Conservation (phyloP, 257 asterid genomes). For the Nemophila menziesii region DNA sequence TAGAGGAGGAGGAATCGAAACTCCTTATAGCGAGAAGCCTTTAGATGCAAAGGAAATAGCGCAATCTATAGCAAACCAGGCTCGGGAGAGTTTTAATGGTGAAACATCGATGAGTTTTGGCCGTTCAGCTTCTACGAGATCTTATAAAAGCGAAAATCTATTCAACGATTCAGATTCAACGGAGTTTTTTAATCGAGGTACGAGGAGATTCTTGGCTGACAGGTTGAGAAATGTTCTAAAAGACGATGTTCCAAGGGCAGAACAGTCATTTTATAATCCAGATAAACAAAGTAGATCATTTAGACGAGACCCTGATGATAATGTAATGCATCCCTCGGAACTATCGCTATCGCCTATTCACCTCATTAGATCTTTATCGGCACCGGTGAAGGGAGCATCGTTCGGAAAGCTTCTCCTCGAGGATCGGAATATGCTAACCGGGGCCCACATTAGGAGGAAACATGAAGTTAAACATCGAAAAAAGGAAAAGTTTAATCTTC, state of each 20-base stretch:
- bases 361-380: slow-evolving; percentile 78
- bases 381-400: slow-evolving; percentile 77
- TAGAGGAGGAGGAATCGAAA: slow-evolving; percentile 89
- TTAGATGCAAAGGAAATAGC: slow-evolving; percentile 72
- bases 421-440: slow-evolving; percentile 65
- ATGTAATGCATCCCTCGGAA: slow-evolving; percentile 29
- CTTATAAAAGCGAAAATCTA: slow-evolving; percentile 57
- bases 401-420: slow-evolving; percentile 89
- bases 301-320: slow-evolving; percentile 42
- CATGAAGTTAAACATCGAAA: slow-evolving; percentile 61
- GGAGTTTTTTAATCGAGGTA: slow-evolving; percentile 52
- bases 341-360: slow-evolving; percentile 55
- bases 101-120: slow-evolving; percentile 46
- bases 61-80: slow-evolving; percentile 63
- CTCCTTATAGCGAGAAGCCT: slow-evolving; percentile 72
- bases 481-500: slow-evolving; percentile 70
- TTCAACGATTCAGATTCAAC: slow-evolving; percentile 45
- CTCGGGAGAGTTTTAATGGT: slow-evolving; percentile 59
- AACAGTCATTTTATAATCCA: slow-evolving; percentile 23
- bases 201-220: slow-evolving; percentile 66
- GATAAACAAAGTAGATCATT: slow-evolving; percentile 47
- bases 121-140: slow-evolving; percentile 84
- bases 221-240: slow-evolving; percentile 63
- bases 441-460: slow-evolving; percentile 72
- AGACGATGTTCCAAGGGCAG: slow-evolving; percentile 27